Base-by-base conservation (phyloP, 2,329 filamentous ascomycete genomes). In the Pseudocercospora crystallina region DNA sequence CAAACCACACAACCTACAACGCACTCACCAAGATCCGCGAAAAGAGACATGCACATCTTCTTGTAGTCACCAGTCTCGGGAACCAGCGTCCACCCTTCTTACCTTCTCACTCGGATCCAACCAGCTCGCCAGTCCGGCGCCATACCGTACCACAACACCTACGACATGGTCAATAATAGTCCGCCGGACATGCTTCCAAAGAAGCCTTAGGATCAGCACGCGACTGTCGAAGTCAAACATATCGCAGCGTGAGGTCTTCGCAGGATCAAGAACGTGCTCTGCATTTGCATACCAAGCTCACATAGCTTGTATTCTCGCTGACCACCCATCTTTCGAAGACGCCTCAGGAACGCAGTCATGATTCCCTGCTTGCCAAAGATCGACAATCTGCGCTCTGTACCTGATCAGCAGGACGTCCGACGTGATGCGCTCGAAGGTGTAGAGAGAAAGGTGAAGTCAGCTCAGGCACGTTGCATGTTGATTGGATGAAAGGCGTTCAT, bases 381-480 rank as follows among this genome's bases (percentile, higher is more conserved):
- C 45, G 37, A 42, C 42, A 37, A 26, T 2, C 9, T 29, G 14
- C 30, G 17, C 32, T 14, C 41, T 15, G 29, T 35, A 41, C 20
- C 7, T 26, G 20, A 26, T 26, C 20, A 26, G 45, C 29, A 35
- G 45, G 37, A 7, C 30, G 45, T 48, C 36, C 41, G 26, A 31
- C 37, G 45, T 37, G 13, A 12, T 13, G 14, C 35, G 11, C 11
- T 26, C 29, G 20, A 31, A 29, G 11, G 37, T 35, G 37, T 47
- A 32, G 38, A 17, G n/a, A 17, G 35, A n/a, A 20, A 32, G 17
- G 29, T 48, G 45, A 37, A 41, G 29, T 37, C 26, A 30, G 30
- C 41, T 20, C 30, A 48, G 45, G 20, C 45, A 48, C 45, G 45
- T 48, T 48, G 45, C 45, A 34, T 41, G 37, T 38, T 48, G 45